Evolutionary conservation across 768 basidiomycete species (phyloP), one percentile per base, ranked within the genome.

Genomic region (Dacryopinax spathularia): DNA sequence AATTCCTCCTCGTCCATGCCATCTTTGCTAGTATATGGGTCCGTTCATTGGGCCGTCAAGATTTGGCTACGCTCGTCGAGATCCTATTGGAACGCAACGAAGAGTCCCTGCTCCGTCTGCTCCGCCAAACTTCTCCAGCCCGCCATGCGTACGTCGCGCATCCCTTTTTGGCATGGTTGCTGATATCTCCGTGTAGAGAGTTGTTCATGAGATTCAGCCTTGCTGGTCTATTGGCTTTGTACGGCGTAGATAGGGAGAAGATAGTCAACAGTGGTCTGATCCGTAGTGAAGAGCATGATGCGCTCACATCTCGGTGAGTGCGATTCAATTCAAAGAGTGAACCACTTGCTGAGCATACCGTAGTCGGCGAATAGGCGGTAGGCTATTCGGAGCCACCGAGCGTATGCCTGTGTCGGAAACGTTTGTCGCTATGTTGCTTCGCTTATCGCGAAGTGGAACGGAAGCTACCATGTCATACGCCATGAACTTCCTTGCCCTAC

Each of bases 191-290:
- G 16, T 65, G 79, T 18, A 74, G 69, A 22, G 15, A 60, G 29
- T 43, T 69, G 16, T 84, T 88, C 64, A 79, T 89, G 59, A 80
- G 84, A 4, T 75, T 78, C n/a, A 84, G 83, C 1, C 70, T 89
- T 31, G 81, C 80, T 16, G 74, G 79, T 10, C 87, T 83, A 71
- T 75, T 88, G 36, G 72, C 87, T 1, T 69, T 87, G 27, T 87
- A 83, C 67, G 88, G 88, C 6, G 88, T 84, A 66, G 82, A 85
- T 44, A 75, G 84, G 48, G 68, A 71, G 2, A 76, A 74, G 35
- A 73, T 87, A 4, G 61, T 77, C 2, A 72, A 76, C 12, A 66
- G 76, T n/a, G 77, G 75, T 0, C 68, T 90, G 64, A 71, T 88
- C 20, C 65, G 71, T 25, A 72, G 81, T 25, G 72, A 75, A 10